phyloP scores from a whole-genome alignment of 805 yeast genomes.

The Candida loeiensis region DNA sequence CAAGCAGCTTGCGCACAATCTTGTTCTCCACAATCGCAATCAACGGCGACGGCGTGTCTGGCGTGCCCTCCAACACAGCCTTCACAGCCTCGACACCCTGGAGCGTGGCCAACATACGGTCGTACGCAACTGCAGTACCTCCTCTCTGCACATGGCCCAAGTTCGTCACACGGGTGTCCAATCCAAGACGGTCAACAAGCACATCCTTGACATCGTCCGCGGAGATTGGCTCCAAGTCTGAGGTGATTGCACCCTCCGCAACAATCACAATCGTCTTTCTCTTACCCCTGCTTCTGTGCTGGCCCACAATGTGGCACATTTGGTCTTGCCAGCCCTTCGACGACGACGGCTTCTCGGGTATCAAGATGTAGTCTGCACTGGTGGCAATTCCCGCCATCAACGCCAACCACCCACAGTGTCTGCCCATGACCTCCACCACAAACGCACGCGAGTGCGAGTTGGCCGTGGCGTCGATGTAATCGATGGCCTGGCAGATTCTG shows the following conservation, averaged over 20 bases:
- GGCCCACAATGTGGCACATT: conserved; percentile 66
- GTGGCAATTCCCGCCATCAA: conserved; percentile 97
- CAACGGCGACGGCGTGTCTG: conserved; percentile 91
- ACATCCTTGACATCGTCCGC: conserved; percentile 79
- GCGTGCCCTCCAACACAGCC: conserved; percentile 85
- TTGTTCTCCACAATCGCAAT: conserved; percentile 88
- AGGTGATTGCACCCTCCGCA: conserved; percentile 95
- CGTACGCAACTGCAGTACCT: conserved; percentile 96
- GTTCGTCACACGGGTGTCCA: conserved; percentile 93
- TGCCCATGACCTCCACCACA: conserved; percentile 98
- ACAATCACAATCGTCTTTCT: conserved; percentile 95
- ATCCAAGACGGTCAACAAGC: conserved; percentile 68
- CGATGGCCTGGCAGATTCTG: conserved; percentile 89
- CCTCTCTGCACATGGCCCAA: conserved; percentile 98
- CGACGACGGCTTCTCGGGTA: conserved; percentile 90
- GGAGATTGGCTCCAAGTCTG: conserved; percentile 74
- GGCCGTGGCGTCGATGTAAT: conserved; percentile 97
- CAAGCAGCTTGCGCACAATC: conserved; percentile 76
- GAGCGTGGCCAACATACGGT: conserved; percentile 84
- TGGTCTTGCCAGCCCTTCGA: conserved; percentile 75
- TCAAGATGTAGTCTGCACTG: conserved; percentile 89
- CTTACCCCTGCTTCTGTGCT: conserved; percentile 84
- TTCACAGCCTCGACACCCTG: conserved; percentile 98
- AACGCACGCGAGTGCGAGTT: conserved; percentile 96
- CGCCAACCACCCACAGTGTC: conserved; percentile 99